Base-by-base conservation (phyloP, 306 rosid species). In the Mimosa pudica region DNA sequence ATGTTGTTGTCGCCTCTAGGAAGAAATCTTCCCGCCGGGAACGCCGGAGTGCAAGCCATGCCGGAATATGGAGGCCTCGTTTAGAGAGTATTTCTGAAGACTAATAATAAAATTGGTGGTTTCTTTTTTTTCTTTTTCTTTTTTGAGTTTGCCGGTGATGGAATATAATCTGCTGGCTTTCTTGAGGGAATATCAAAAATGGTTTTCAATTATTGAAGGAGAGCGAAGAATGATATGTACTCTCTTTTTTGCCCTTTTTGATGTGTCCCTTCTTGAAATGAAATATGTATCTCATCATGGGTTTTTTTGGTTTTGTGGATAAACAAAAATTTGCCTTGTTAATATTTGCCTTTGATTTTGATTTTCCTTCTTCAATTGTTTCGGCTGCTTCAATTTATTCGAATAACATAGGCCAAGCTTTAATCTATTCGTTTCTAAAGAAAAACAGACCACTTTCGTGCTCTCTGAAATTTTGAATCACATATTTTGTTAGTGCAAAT, bases 21-120 rank as follows among this genome's bases (percentile, higher is more conserved):
- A 91, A 88, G 85, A 95, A 91, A 80, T 80, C 87, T 0, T 87
- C 90, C 2, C 83, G 90, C 7, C 78, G 88, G 24, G 87, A 87
- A 77, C 90, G 97, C 13, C 87, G 87, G 64, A 89, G 85, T 65
- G 85, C 4, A 38, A 38, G 90, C 38, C 86, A 86, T 4, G 76
- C 49, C 13, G 88, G 89, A 24, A 78, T 87, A 33, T 95, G 94
- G 94, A 77, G 68, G 57, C 98, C 98, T 82, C 91, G 89, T 77
- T 88, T 95, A 6, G 86, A 84, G 72, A 95, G 97, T 81, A 92
- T 95, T 14, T 83, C 87, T 0, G 98, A 95, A 82, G 98, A 89
- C 44, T 89, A 70, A 45, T 17, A 8, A 45, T 30, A 5, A 5
- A 2, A 5, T 1, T 38, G 42, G 42, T 38, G 42, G 42, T 38